A percentile compares a stretch with the other conserved stretches of the same genome.
These are phyloP conservation scores for Juglanconis oblonga DNA, from an alignment of 2,329 filamentous ascomycete genomes.

Conservation along the genomic window DNA sequence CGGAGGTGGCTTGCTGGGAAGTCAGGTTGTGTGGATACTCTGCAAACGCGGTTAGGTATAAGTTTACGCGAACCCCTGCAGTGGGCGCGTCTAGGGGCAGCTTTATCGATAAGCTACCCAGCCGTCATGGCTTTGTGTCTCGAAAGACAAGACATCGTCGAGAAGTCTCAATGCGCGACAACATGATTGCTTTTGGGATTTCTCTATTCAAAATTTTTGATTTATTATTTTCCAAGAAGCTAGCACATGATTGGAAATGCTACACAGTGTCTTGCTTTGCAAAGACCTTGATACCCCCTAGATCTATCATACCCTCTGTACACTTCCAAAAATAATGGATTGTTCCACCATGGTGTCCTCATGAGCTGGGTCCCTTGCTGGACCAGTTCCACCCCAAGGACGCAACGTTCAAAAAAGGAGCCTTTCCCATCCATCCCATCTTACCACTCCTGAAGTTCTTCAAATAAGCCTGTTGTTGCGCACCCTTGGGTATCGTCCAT, in stretches of 20 bases:
- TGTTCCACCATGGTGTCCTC: not conserved
- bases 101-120: not conserved
- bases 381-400: not conserved
- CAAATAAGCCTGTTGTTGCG: conserved; percentile 4
- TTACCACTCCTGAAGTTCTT: not conserved
- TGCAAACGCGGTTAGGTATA: not conserved
- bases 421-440: not conserved
- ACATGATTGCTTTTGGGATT: not conserved
- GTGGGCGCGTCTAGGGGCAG: not conserved
- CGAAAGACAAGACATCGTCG: not conserved
- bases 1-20: not conserved
- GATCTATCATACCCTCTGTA: not conserved
- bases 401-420: not conserved
- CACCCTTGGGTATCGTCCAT: conserved; percentile 29
- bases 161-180: not conserved
- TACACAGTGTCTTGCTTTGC: not conserved
- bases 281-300: not conserved
- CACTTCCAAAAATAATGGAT: not conserved
- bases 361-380: not conserved
- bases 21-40: not conserved
- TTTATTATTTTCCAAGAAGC: not conserved
- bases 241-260: not conserved
- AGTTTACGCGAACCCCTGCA: conserved; percentile 6
- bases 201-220: not conserved
- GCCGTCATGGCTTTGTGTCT: not conserved